These are phyloP conservation scores for Apiospora pterosperma DNA, from an alignment of 2,329 filamentous ascomycete species.

Conservation along the genomic window DNA sequence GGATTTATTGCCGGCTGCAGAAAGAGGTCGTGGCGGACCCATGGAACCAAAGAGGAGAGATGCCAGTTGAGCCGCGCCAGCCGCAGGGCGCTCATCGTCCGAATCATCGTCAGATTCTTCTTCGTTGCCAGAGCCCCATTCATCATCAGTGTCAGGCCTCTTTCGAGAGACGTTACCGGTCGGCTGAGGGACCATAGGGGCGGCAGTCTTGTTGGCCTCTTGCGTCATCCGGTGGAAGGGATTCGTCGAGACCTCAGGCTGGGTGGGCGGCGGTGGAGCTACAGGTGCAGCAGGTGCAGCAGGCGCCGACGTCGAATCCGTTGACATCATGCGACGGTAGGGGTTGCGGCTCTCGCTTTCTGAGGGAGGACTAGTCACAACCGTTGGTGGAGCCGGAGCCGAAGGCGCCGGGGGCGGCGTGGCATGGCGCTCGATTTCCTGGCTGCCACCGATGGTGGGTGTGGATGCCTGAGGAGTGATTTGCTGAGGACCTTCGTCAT, in stretches of 20 bases:
- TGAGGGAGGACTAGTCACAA: slow-evolving; percentile 50
- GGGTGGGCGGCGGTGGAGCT: slow-evolving; percentile 31
- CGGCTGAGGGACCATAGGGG: slow-evolving; percentile 39
- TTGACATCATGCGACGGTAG: slow-evolving; percentile 84
- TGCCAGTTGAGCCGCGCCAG: slow-evolving; percentile 85
- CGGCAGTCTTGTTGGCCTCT: slow-evolving; percentile 45
- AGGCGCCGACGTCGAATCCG: slow-evolving; percentile 43
- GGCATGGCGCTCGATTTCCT: slow-evolving; percentile 42
- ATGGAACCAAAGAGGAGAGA: slow-evolving; percentile 96
- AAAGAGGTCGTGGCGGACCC: slow-evolving; percentile 86
- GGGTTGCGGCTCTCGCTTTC: slow-evolving; percentile 88
- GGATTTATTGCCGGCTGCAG: slow-evolving; percentile 71
- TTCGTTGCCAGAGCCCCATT: slow-evolving; percentile 78
- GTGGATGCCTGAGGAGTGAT: slow-evolving; percentile 61
- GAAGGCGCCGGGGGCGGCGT: slow-evolving; percentile 48
- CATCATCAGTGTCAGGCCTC: slow-evolving; percentile 55
- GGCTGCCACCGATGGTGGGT: slow-evolving; percentile 50
- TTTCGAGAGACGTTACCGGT: slow-evolving; percentile 51
- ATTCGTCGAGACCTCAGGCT: slow-evolving; percentile 74
- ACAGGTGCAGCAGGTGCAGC: slow-evolving; percentile 38
- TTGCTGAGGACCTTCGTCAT: slow-evolving; percentile 75
- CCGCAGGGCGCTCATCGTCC: slow-evolving; percentile 75
- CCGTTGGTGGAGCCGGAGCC: slow-evolving; percentile 46
- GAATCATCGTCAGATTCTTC: slow-evolving; percentile 62
- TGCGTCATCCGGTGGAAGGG: slow-evolving; percentile 88